Evolutionary conservation across 2,329 filamentous ascomycete genomes (phyloP), one percentile per base, ranked within the genome.

Genomic region (Rhexocercosporidium sp.): DNA sequence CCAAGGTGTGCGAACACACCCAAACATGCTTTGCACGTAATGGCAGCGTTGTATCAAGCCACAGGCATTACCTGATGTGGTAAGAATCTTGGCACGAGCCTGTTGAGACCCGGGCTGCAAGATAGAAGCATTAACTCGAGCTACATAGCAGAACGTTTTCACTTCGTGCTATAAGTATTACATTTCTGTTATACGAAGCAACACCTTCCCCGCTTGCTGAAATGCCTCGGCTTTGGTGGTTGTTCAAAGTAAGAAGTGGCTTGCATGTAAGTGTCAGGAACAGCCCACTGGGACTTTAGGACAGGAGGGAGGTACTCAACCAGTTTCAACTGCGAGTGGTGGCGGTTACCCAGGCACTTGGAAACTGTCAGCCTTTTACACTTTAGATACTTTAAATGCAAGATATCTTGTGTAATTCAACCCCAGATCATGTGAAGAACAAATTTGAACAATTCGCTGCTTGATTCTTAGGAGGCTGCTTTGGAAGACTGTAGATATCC

Each of bases 161-260:
- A 66, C 68, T 72, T 59, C 37, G 18, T 34, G 18, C n/a, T 37
- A 9, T 31, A 9, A 31, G 29, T 31, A 31, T 4, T 4, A 31
- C 29, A 31, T 31, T 31, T 9, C 9, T 9, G 9, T 31, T 9
- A 31, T 31, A 49, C 20, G 4, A 20, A 1, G 29, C 3, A 51
- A 85, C 66, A 91, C 86, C 75, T 91, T 89, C 57, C 89, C 89
- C 34, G 90, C 87, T 27, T 78, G 79, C 78, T 82, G n/a, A 84
- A 82, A 76, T 91, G 90, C 41, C 91, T 88, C 87, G 51, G 89
- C 88, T 76, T 91, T 91, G 51, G 88, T 91, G 71, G 90, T 86
- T 86, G 72, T 65, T 57, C 29, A 39, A 49, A 59, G 60, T 70
- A 46, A 67, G 66, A 46, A 56, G 46, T 25, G 39, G n/a, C 34